phyloP scores from a whole-genome alignment of 768 basidiomycete genomes.

The Rhizopogon vulgaris region DNA sequence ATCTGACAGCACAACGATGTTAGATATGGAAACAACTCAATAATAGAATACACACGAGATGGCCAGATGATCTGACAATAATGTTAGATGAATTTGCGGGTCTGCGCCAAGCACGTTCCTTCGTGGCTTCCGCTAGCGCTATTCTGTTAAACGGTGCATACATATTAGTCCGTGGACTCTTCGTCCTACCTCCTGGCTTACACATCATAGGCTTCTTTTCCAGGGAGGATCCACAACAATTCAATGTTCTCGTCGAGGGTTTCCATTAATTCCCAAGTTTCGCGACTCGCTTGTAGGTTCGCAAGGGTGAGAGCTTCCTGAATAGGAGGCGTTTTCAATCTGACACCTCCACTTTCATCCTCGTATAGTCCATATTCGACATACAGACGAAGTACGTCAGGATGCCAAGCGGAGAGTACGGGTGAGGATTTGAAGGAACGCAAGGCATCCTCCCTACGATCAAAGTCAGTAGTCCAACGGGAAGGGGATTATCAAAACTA shows the following conservation, averaged over 20 bases:
- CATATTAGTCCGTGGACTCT: neutral
- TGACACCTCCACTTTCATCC: constrained; percentile 31
- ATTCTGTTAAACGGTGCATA: constrained; percentile 7
- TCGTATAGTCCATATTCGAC: constrained; percentile 48
- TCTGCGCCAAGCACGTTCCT: constrained; percentile 22
- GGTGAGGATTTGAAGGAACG: constrained; percentile 41
- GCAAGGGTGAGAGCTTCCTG: constrained; percentile 64
- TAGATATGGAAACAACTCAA: neutral
- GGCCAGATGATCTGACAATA: constrained; percentile 18
- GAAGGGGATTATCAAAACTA: neutral
- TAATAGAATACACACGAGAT: constrained; percentile 19
- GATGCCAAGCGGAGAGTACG: constrained; percentile 72
- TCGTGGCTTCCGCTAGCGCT: constrained; percentile 2
- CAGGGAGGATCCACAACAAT: constrained; percentile 24
- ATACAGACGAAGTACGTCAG: constrained; percentile 54
- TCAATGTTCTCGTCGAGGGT: constrained; percentile 20
- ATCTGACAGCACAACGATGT: constrained; percentile 9
- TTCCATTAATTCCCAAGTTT: constrained; percentile 24
- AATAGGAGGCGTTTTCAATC: constrained; percentile 59
- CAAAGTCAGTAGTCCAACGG: neutral
- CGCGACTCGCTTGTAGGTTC: constrained; percentile 26
- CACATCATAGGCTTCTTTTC: constrained; percentile 4
- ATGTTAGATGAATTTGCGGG: constrained; percentile 22
- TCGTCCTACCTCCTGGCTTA: neutral
- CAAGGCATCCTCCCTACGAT: constrained; percentile 52